Evolutionary conservation across 306 rosid species (phyloP), one percentile per base, ranked within the genome.

Genomic region (apple (Malus domestica)): DNA sequence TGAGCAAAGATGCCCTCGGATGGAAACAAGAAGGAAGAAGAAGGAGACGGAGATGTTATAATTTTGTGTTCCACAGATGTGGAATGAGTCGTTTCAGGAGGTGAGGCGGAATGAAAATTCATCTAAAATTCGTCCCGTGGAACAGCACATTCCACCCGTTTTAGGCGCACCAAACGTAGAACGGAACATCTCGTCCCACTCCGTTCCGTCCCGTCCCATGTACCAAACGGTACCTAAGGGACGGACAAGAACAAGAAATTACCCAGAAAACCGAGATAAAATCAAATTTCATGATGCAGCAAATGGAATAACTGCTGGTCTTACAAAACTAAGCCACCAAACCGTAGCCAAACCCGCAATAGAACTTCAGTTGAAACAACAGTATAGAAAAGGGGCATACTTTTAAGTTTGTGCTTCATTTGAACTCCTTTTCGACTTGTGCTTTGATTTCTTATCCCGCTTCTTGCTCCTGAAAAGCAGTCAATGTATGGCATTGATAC

Each of bases 361-460:
- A 49, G 55, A 15, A 6, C 20, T 49, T 15, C 19, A 33, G 74
- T 67, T 30, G 4, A 33, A 68, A 42, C 22, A 76, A 70, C 25
- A 75, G 61, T 52, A 74, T 8, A 63, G 22, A 33, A 57, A 29
- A 68, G 54, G 22, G 40, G 68, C 80, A 49, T 86, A 86, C 83
- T 19, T 67, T 77, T 83, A 44, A 67, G 67, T 66, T 23, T 77
- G 87, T 33, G 85, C 82, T 80, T 87, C 96, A 62, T 70, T 82
- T 59, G 91, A 87, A 79, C 87, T 86, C 88, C 80, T 90, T 81
- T 82, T 96, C 52, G 90, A 88, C 85, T 92, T 96, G 93, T 92
- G 93, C 88, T 92, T 96, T 35, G 97, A 92, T 85, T 92, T 96
- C 91, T 89, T 96, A 87, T 96, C 99, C 79, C 91, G 90, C 82